Percentiles rank a stretch among this genome's conserved stretches.
phyloP scores from a whole-genome alignment of 176 grass and related monocot genomes.

The Oryza punctata region DNA sequence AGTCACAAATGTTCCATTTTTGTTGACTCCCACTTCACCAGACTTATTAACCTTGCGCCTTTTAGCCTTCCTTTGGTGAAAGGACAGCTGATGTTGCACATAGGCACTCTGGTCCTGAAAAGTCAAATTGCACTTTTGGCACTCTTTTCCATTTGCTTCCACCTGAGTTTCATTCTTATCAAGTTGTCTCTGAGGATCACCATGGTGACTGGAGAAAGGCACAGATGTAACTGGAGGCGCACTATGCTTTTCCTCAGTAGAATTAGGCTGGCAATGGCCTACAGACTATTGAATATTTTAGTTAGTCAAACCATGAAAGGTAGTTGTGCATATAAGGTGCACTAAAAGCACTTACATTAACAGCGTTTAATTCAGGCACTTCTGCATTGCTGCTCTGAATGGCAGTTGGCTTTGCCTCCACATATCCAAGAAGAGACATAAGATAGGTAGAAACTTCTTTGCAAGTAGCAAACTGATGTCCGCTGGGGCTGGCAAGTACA shows the following conservation, averaged over 20 bases:
- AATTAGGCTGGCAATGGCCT: constrained; percentile 45
- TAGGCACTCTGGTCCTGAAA: constrained; percentile 68
- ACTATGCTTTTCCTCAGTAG: constrained; percentile 46
- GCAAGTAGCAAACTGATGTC: constrained; percentile 87
- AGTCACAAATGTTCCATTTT: constrained; percentile 65
- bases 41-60: constrained; percentile 57
- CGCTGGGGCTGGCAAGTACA: constrained; percentile 74
- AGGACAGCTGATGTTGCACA: constrained; percentile 76
- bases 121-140: constrained; percentile 63
- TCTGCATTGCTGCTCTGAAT: constrained; percentile 39
- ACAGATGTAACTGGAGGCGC: constrained; percentile 28
- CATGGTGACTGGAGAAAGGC: constrained; percentile 30
- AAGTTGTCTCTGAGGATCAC: constrained; percentile 42
- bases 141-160: constrained; percentile 42
- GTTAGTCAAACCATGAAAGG: constrained; percentile 14
- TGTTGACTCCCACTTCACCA: constrained; percentile 33
- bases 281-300: constrained; percentile 46
- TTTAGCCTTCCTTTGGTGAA: constrained; percentile 82
- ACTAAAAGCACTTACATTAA: constrained; percentile 59
- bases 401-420: constrained; percentile 36
- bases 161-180: constrained; percentile 45
- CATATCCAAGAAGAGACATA: constrained; percentile 78
- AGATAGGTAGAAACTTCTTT: constrained; percentile 90
- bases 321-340: constrained; percentile 26
- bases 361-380: constrained; percentile 33